Evolutionary conservation across 2,329 filamentous ascomycete species (phyloP), one percentile per base, ranked within the genome.

Genomic region (Aspergillus sergii): DNA sequence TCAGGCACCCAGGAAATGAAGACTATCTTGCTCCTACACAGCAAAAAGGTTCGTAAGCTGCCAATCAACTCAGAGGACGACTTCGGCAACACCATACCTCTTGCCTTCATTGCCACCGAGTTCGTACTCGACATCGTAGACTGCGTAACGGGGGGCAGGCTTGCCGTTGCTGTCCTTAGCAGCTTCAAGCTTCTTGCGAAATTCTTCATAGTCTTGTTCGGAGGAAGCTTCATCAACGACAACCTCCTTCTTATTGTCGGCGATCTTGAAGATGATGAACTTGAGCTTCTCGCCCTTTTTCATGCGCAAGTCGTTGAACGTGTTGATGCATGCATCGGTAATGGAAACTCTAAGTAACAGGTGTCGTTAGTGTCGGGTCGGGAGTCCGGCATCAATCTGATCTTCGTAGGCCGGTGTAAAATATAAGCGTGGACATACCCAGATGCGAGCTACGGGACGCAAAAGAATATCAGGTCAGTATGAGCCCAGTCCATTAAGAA

Each of bases 221-320:
- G 70, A 69, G 62, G 80, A 81, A 56, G 72, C 68, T 60, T 82
- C 78, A 43, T 84, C 82, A 66, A 84, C 75, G 62, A 82, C 81
- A 59, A 84, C 80, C 62, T 80, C 74, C 74, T 80, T 82, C 78
- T 81, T 80, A 73, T 83, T 76, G 68, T 83, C 81, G 66, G 80
- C 73, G 69, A 84, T 81, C 76, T 83, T 83, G 79, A 79, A 83
- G 76, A 84, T 84, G 69, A 84, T 81, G 70, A 76, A 84, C 75
- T 83, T 84, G 69, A 73, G 75, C 71, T 79, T 71, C 21, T 61
- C 39, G 50, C 60, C 64, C 63, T 66, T 66, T 32, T 45, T 78
- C 72, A 81, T 76, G 69, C 81, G 80, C 65, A 83, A 77, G 30
- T 82, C 76, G 64, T 83, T 82, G 80, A 80, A 83, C 62, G 72